Evolutionary conservation across 148 eudicot species (phyloP).

Genomic region (Fallopia convolvulus): DNA sequence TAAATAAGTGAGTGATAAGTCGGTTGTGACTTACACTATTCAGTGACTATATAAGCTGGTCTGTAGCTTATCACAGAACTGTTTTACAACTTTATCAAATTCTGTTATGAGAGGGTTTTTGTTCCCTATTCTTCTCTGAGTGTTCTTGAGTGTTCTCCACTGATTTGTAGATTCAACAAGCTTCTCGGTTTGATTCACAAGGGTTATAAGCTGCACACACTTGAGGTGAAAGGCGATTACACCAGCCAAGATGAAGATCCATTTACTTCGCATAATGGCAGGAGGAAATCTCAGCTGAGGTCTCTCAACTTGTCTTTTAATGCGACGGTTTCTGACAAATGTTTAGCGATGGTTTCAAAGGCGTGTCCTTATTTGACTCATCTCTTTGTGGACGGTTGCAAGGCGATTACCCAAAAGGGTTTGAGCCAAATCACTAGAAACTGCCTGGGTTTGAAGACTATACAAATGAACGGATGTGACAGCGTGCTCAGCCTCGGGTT

Average conservation of each 20-base stretch:
- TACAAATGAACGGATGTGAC: constrained; percentile 36
- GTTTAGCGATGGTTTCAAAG: constrained; percentile 33
- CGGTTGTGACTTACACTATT: too few relatives aligned
- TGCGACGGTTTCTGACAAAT: constrained; percentile 27
- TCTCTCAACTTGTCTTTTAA: constrained; percentile 27
- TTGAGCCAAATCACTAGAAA: constrained; percentile 31
- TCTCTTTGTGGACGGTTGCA: constrained; percentile 39
- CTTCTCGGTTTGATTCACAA: too few relatives aligned
- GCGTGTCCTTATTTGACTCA: constrained; percentile 44
- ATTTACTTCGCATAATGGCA: constrained; percentile 10
- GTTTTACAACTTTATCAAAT: too few relatives aligned
- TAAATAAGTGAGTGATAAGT: too few relatives aligned
- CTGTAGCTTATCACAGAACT: too few relatives aligned
- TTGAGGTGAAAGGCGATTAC: constrained; percentile 35
- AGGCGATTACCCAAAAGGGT: constrained; percentile 34
- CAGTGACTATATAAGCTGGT: too few relatives aligned
- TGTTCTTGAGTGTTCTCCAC: too few relatives aligned
- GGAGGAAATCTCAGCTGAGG: constrained; percentile 20
- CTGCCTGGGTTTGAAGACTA: constrained; percentile 31
- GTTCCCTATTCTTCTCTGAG: too few relatives aligned
- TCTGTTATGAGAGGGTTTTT: too few relatives aligned
- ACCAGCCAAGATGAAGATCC: constrained; percentile 22
- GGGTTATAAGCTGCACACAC: constrained; percentile 13
- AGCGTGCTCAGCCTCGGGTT: constrained; percentile 29
- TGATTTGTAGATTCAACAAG: too few relatives aligned